Evolutionary conservation across 2,329 filamentous ascomycete species (phyloP), one percentile per base, ranked within the genome.

Genomic region (Fonsecaea multimorphosa): DNA sequence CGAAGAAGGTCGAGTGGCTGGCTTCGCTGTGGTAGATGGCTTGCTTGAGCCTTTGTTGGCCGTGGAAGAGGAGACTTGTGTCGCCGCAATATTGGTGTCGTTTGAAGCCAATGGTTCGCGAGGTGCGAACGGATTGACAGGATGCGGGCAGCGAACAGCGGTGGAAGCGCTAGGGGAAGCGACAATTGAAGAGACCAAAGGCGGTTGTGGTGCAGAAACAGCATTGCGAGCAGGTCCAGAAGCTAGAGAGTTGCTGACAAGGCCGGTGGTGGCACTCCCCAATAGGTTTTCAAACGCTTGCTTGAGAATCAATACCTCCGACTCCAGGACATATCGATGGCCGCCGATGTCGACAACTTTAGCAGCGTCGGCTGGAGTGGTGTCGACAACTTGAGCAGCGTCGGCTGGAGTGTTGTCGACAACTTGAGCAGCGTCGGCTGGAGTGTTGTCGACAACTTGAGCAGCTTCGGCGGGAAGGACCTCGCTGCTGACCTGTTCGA

Each of bases 71-170:
- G 58, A 27, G 32, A 22, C 32, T n/a, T n/a, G 54, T 8, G 29
- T 3, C 19, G 53, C 27, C 14, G 29, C 53, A 32, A 24, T 46
- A 16, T 61, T 61, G 22, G 24, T 34, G 22, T 49, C 16, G 36
- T 55, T 44, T 32, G n/a, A 12, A 11, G 12, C 22, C 34, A 63
- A 16, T 27, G 57, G 52, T 14, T 66, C 63, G 8, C 66, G 66
- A 49, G 61, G 56, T 7, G 16, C 24, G 44, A 68, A 68, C n/a
- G 66, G 66, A 46, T 68, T 68, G 56, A 38, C 34, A 52, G 19
- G 51, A 22, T 19, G 34, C 0, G 16, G 8, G 11, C 32, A 6
- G 1, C 27, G 36, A 9, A 52, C 4, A 11, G 19, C 36, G 1
- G 32, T 36, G 14, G 38, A 29, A n/a, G 24, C 24, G 31, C 16